Base-by-base conservation (phyloP, 495 filamentous ascomycete genomes). In the Cryomyces minteri region DNA sequence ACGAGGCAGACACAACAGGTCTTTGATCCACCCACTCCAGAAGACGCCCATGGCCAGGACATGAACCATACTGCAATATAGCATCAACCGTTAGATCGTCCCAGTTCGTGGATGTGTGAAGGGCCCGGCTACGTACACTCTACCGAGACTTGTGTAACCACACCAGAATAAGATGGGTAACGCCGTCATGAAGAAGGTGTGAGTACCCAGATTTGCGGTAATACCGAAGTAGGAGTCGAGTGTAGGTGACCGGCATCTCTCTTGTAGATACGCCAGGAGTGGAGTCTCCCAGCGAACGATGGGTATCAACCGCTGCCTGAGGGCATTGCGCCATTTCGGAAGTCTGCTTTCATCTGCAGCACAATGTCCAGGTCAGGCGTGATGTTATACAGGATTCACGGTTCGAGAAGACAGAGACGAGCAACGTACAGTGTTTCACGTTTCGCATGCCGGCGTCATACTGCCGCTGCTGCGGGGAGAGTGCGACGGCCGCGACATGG, bases 141-240 rank as follows among this genome's bases (percentile, higher is more conserved):
- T 74, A 30, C 82, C 90, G 40, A 92, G 70, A 45, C 66, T 75
- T 31, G 76, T 74, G 56, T 83, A 81, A 30, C 90, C 88, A 56
- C 84, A 88, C 90, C 90, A 98, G 65, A 95, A 95, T 45, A 95
- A 70, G 43, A 95, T 80, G 4, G 90, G 90, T 48, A 98, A 62
- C 41, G 82, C 75, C 43, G 92, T 71, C 88, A 94, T 98, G 67
- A 94, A 98, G 67, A 94, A 95, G 1, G 90, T 98, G 64, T 98
- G 90, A 4, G 90, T 98, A 31, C 90, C 90, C 37, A 96, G 79
- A 62, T 95, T 98, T 51, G 90, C 90, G 1, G 88, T 94, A 51
- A 90, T 80, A 10, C 88, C 88, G 57, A 98, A 98, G 63, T 94
- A 98, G 29, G 84, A 82, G 62, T 98, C 90, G 46, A 95, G 76